Conservation (phyloP, 2,329 filamentous ascomycete species). For the Emericellopsis atlantica region DNA sequence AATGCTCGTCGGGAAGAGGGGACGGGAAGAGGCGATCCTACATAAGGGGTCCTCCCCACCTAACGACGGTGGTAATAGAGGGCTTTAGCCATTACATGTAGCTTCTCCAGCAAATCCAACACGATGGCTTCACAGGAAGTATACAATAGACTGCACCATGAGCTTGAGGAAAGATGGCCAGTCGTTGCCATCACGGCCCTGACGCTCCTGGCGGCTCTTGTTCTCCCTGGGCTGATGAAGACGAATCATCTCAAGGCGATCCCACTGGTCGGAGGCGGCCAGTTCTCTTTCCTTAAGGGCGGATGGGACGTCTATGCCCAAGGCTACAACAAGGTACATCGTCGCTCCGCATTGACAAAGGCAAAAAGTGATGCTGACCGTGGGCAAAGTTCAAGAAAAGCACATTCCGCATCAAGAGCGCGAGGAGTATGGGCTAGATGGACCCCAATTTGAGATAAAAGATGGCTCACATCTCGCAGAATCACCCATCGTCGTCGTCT, state of each 20-base stretch:
- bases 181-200: not conserved
- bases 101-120: not conserved
- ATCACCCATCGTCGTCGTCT: conserved; percentile 13
- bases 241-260: not conserved
- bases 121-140: not conserved
- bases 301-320: not conserved
- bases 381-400: conserved; percentile 14
- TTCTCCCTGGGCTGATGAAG: not conserved
- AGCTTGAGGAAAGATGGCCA: conserved; percentile 1
- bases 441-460: not conserved
- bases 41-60: not conserved
- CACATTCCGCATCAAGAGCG: conserved; percentile 14
- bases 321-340: conserved; percentile 1
- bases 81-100: not conserved
- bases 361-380: not conserved
- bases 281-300: not conserved
- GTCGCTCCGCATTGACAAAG: not conserved
- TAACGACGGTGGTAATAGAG: not conserved
- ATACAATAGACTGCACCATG: not conserved
- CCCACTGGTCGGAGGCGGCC: not conserved
- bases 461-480: conserved; percentile 5
- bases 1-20: too few species aligned
- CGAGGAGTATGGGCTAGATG: conserved; percentile 6
- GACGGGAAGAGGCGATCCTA: too few species aligned
- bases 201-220: not conserved